Base-by-base conservation (phyloP, 306 rosid genomes). In the Quercus agrifolia region DNA sequence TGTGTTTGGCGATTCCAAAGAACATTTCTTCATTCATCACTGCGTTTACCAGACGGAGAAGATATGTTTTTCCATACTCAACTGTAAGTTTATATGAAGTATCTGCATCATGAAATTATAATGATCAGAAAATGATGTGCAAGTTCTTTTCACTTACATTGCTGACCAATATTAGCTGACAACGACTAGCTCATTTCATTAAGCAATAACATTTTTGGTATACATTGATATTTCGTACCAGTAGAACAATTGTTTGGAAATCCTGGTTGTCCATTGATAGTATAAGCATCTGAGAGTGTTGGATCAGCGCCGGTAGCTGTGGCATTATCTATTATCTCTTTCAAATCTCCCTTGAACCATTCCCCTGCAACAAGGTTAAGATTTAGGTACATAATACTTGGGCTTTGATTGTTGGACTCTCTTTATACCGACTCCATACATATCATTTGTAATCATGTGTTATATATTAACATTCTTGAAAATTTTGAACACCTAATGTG, bases 1-100 rank as follows among this genome's bases (percentile, higher is more conserved):
- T 80, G 74, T 87, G 91, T 5, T 78, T 54, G 4, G 91, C 91
- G 1, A 87, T 70, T 54, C 80, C 82, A 1, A 87, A 87, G 74
- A 82, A 80, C 14, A 33, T 74, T 74, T 82, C 85, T 70, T 82
- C 85, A 20, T 87, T 87, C 88, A 87, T 85, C 2, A 80, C 74
- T 0, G 87, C 69, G 20, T 75, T 87, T 12, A 87, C 61, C 28
- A 85, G 4, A 2, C 82, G 76, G 0, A 85, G 74, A 12, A 87
- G 86, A 25, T 87, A 87, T 0, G 85, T 82, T 78, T 85, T 83
- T 1, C 91, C 87, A 13, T 41, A 54, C 0, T 52, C 33, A n/a
- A 85, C 87, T 9, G 18, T 6, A 9, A 77, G 4, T 12, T 66
- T 64, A 38, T 63, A 80, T 15, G 80, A 84, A 4, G 90, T 74